Conservation (phyloP, 192 early-diverging fungal species). For the Podila minutissima region DNA sequence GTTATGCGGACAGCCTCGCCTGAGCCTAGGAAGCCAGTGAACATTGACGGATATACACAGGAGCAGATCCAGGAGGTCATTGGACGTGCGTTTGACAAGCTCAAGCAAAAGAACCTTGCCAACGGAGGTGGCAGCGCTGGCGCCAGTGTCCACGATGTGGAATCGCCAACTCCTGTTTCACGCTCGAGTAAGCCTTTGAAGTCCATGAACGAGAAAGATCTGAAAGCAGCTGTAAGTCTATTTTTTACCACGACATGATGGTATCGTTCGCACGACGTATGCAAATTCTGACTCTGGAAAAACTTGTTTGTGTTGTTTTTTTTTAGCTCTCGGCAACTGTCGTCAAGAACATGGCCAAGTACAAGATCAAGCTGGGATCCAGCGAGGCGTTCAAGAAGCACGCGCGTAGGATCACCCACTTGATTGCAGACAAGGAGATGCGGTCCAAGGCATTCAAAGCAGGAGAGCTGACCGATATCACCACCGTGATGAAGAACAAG, state of each 20-base stretch:
- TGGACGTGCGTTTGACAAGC: constrained; percentile 46
- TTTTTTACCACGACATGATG: background rate
- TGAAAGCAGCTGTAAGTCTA: constrained; percentile 42
- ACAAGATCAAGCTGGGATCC: constrained; percentile 54
- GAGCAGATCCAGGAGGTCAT: constrained; percentile 50
- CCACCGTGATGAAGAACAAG: constrained; percentile 51
- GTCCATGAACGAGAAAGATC: constrained; percentile 41
- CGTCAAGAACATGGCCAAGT: constrained; percentile 56
- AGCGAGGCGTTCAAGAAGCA: constrained; percentile 66
- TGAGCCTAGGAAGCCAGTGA: constrained; percentile 45
- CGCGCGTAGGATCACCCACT: constrained; percentile 64
- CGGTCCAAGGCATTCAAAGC: constrained; percentile 52
- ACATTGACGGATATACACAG: constrained; percentile 49
- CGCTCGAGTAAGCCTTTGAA: constrained; percentile 37
- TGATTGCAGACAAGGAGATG: constrained; percentile 62
- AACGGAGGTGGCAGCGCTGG: constrained; percentile 45
- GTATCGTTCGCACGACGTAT: background rate
- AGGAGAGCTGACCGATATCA: constrained; percentile 53
- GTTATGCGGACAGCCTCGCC: constrained; percentile 16
- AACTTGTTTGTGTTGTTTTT: background rate
- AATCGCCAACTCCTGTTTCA: constrained; percentile 31
- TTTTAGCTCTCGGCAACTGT: constrained; percentile 30
- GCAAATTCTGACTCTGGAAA: background rate
- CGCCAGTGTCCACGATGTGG: constrained; percentile 49
- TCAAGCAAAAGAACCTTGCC: constrained; percentile 46